Conservation (phyloP, 768 basidiomycete species). For the Trametes meyenii region DNA sequence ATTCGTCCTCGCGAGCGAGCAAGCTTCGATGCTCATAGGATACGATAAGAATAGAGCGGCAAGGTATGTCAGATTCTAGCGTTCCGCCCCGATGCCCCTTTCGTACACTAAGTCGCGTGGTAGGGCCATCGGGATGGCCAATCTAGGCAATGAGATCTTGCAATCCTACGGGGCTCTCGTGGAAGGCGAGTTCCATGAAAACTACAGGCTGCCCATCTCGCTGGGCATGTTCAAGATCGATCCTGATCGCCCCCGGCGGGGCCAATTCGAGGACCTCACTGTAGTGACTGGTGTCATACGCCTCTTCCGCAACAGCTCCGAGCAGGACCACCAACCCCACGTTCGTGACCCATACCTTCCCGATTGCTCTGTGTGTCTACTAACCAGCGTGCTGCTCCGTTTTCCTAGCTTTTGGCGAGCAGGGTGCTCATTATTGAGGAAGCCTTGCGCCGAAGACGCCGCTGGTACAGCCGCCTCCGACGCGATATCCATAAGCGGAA, state of each 20-base stretch:
- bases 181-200: slow-evolving; percentile 15
- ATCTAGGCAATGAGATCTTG: slow-evolving; percentile 5
- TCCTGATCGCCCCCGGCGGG: neutral
- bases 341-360: neutral
- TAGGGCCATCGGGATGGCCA: slow-evolving; percentile 17
- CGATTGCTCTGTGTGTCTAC: neutral
- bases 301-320: neutral
- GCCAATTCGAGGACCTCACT: slow-evolving; percentile 14
- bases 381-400: neutral
- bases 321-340: slow-evolving; percentile 8
- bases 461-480: slow-evolving; percentile 18
- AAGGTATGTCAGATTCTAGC: neutral
- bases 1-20: slow-evolving; percentile 1
- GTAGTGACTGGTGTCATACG: slow-evolving; percentile 12
- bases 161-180: slow-evolving; percentile 17
- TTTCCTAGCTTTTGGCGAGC: slow-evolving; percentile 11
- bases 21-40: neutral
- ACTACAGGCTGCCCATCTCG: slow-evolving; percentile 14
- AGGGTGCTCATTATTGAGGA: slow-evolving; percentile 8
- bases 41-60: slow-evolving; percentile 15
- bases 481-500: slow-evolving; percentile 20
- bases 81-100: neutral
- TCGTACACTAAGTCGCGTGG: too few relatives aligned
- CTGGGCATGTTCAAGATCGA: slow-evolving; percentile 22
- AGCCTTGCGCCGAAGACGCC: slow-evolving; percentile 10